Evolutionary conservation across 2,329 filamentous ascomycete genomes (phyloP).

Genomic region (Cadophora luteo-olivacea): DNA sequence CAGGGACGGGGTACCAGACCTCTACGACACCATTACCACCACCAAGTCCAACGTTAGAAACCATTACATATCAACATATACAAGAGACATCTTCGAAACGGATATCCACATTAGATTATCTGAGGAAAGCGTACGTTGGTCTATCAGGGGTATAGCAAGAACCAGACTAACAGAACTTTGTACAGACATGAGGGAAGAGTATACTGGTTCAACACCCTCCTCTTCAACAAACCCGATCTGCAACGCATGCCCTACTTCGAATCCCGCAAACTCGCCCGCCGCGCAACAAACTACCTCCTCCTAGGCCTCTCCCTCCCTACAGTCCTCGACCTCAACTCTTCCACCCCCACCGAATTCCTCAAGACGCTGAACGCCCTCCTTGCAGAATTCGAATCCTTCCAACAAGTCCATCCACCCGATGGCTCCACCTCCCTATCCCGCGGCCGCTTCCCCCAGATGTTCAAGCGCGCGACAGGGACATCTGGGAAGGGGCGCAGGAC

Average conservation of each 20-base stretch:
- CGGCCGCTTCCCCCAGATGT: slow-evolving; percentile 83
- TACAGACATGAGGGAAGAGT: slow-evolving; percentile 87
- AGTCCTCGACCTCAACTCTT: slow-evolving; percentile 85
- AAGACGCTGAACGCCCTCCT: slow-evolving; percentile 85
- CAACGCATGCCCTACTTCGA: slow-evolving; percentile 86
- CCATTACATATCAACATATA: slow-evolving; percentile 63
- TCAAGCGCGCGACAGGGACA: slow-evolving; percentile 64
- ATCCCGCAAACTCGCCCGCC: slow-evolving; percentile 80
- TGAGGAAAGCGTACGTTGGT: slow-evolving; percentile 81
- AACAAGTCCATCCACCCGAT: slow-evolving; percentile 82
- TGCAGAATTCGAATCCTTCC: slow-evolving; percentile 91
- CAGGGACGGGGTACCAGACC: slow-evolving; percentile 39
- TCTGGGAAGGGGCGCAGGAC: slow-evolving; percentile 63
- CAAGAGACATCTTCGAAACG: slow-evolving; percentile 89
- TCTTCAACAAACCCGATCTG: slow-evolving; percentile 85
- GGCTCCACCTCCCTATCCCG: slow-evolving; percentile 74
- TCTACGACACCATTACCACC: slow-evolving; percentile 35
- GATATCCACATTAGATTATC: slow-evolving; percentile 91
- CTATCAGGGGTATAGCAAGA: not conserved
- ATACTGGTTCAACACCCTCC: slow-evolving; percentile 98
- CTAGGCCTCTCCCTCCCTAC: slow-evolving; percentile 90
- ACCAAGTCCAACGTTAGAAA: slow-evolving; percentile 44
- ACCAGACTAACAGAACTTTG: slow-evolving; percentile 15
- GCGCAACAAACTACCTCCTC: slow-evolving; percentile 92
- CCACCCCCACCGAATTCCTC: slow-evolving; percentile 83